phyloP scores from a whole-genome alignment of 345 rosid genomes.

The Orychophragmus violaceus region DNA sequence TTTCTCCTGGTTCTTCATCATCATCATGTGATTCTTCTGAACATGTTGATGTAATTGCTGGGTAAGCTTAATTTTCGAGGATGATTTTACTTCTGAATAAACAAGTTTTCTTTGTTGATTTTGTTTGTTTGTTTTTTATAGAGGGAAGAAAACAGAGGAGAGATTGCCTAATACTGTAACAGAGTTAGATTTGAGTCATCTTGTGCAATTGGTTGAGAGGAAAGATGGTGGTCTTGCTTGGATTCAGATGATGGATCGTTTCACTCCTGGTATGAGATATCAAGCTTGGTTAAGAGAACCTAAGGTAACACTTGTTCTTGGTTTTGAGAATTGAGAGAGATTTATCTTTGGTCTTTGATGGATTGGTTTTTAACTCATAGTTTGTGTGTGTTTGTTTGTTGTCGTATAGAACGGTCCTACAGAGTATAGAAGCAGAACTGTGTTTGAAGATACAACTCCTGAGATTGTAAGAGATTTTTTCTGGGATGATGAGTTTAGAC shows the following conservation, averaged over 20 bases:
- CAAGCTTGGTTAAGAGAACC: conserved; percentile 80
- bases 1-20: conserved; percentile 23
- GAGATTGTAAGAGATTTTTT: conserved; percentile 69
- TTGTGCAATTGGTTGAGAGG: conserved; percentile 56
- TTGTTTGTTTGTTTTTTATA: conserved; percentile 14
- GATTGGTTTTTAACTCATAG: not conserved
- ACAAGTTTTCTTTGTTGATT: not conserved
- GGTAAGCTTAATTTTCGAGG: conserved; percentile 8
- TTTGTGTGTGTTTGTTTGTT: not conserved
- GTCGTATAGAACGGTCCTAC: conserved; percentile 59
- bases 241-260: conserved; percentile 73
- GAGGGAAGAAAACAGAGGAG: conserved; percentile 34
- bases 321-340: not conserved
- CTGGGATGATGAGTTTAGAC: conserved; percentile 76
- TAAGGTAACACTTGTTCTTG: conserved; percentile 34
- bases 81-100: not conserved
- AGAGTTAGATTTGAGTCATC: conserved; percentile 53
- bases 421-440: conserved; percentile 54
- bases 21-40: conserved; percentile 19
- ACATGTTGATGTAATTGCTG: not conserved
- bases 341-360: not conserved
- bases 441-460: conserved; percentile 66
- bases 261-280: conserved; percentile 51
- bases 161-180: conserved; percentile 41
- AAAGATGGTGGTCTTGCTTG: conserved; percentile 74